Evolutionary conservation across 176 grass and related monocot species (phyloP).

Genomic region (Panicum miliaceum): DNA sequence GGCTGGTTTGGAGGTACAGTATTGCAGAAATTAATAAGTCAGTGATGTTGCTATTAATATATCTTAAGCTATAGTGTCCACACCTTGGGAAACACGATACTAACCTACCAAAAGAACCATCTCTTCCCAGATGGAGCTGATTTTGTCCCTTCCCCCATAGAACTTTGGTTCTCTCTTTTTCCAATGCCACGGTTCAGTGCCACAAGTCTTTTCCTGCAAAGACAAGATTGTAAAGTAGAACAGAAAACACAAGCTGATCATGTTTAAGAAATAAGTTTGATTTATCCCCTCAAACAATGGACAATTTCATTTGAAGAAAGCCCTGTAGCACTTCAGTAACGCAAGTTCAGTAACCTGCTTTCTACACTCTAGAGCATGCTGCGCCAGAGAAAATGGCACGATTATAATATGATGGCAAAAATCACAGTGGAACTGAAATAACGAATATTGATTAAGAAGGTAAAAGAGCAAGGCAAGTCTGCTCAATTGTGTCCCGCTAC

Average conservation of each 20-base stretch:
- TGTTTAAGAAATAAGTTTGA: not conserved
- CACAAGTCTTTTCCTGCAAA: slow-evolving; percentile 76
- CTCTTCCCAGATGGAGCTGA: slow-evolving; percentile 36
- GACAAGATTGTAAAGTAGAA: not conserved
- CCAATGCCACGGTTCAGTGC: slow-evolving; percentile 70
- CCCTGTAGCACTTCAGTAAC: slow-evolving; percentile 1
- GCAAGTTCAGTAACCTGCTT: not conserved
- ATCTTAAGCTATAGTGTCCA: slow-evolving; percentile 24
- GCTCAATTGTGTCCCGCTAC: not conserved
- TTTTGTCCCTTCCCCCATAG: slow-evolving; percentile 2
- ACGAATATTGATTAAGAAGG: slow-evolving; percentile 8
- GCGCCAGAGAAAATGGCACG: not conserved
- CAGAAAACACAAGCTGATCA: not conserved
- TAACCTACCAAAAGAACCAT: slow-evolving; percentile 50
- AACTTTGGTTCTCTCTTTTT: slow-evolving; percentile 53
- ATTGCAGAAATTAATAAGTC: not conserved
- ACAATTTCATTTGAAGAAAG: not conserved
- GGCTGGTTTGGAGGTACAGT: not conserved
- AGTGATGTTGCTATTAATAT: not conserved
- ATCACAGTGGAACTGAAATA: not conserved
- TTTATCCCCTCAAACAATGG: not conserved
- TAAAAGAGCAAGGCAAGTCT: not conserved
- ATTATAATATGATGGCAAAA: not conserved
- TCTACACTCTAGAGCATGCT: not conserved
- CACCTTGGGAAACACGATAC: slow-evolving; percentile 13